Percentiles rank a stretch among this genome's conserved stretches.
Evolutionary conservation across 148 eudicot species (phyloP).

Genomic region (Cornus suecica): DNA sequence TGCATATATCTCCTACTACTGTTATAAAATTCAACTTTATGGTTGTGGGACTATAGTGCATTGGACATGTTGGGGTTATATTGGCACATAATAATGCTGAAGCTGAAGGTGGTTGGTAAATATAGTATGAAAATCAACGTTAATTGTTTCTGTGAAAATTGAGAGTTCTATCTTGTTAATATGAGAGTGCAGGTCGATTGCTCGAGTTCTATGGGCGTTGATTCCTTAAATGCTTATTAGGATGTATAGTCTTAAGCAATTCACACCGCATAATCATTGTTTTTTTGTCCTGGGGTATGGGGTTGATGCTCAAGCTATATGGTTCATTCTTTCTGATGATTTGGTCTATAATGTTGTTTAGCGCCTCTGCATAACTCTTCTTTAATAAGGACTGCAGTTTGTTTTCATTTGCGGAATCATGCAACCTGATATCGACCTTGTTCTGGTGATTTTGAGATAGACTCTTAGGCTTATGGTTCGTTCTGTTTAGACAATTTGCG

Average conservation of each 20-base stretch:
- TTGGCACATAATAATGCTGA: not conserved
- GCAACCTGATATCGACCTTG: no score
- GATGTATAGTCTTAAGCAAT: not conserved
- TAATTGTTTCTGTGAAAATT: not conserved
- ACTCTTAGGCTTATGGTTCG: not conserved
- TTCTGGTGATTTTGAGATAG: no score
- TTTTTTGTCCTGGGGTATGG: not conserved
- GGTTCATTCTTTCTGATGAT: not conserved
- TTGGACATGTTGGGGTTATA: not conserved
- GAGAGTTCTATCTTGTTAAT: not conserved
- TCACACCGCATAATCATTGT: not conserved
- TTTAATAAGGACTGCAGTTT: not conserved
- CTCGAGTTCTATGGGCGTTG: not conserved
- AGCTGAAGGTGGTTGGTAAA: not conserved
- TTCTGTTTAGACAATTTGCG: not conserved
- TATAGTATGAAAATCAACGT: not conserved
- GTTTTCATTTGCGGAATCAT: not conserved
- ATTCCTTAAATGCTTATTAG: not conserved
- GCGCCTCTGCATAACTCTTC: not conserved
- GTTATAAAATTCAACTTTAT: not conserved
- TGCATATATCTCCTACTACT: not conserved
- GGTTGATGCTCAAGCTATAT: not conserved
- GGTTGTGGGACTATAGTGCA: not conserved
- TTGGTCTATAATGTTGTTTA: no score
- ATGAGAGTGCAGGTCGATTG: not conserved